phyloP scores from a whole-genome alignment of 768 basidiomycete genomes.

The Boletellus ananas region DNA sequence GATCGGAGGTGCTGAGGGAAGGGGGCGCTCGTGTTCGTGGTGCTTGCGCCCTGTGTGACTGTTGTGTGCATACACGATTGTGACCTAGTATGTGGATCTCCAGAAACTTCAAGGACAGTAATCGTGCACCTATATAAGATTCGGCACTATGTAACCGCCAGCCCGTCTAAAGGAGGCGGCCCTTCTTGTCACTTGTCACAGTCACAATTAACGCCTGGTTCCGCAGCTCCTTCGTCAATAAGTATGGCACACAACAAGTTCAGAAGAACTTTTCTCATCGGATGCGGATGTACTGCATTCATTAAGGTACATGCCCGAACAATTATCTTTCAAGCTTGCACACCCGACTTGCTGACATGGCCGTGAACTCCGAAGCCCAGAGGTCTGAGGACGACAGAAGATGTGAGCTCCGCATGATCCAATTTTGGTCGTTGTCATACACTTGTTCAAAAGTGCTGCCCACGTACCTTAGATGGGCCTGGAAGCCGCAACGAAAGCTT shows the following conservation, averaged over 20 bases:
- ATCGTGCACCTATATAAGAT: no score
- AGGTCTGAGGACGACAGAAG: slow-evolving; percentile 62
- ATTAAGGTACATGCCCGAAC: slow-evolving; percentile 51
- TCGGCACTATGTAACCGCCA: no score
- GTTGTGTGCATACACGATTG: no score
- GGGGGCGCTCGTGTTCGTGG: no score
- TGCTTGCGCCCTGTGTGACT: no score
- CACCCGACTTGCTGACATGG: background rate
- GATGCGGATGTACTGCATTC: slow-evolving; percentile 73
- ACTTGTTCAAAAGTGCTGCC: background rate
- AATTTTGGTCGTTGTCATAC: background rate
- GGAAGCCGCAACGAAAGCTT: slow-evolving; percentile 80
- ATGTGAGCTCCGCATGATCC: slow-evolving; percentile 40
- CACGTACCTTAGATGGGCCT: slow-evolving; percentile 72
- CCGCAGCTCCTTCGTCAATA: no score
- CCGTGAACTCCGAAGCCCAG: slow-evolving; percentile 48
- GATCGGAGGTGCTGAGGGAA: no score
- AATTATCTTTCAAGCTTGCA: background rate
- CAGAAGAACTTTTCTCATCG: slow-evolving; percentile 55
- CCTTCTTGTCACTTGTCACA: no score
- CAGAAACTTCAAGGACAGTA: no score
- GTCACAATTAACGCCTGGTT: no score
- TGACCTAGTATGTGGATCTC: no score
- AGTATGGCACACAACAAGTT: background rate
- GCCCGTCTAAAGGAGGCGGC: no score